Base-by-base conservation (phyloP, 305 asterid species). In the Fraxinus velutina region DNA sequence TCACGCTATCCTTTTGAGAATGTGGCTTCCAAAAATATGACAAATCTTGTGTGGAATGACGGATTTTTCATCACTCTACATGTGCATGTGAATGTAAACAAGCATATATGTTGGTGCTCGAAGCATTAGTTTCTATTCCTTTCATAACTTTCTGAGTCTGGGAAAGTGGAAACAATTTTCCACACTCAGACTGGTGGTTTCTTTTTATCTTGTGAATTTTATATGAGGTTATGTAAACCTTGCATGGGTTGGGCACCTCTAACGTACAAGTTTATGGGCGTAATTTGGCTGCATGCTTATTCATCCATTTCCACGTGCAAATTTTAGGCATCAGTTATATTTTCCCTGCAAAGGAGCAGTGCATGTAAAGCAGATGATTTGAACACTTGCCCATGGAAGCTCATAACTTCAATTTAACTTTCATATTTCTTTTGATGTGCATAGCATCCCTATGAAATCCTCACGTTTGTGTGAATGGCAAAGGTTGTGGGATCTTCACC, bases 11-110 rank as follows among this genome's bases (percentile, higher is more conserved):
- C 73, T 75, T 52, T 73, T 36, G 64, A 52, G 71, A 27, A 44
- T 81, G 64, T 83, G 78, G 78, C 36, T 82, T 76, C 60, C 57
- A 75, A 81, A 70, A 80, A n/a, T 81, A 15, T 37, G 34, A 5
- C 22, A 52, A 73, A 57, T 55, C 77, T 86, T 27, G 29, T 70
- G 79, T 78, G 83, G 60, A 52, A 66, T 55, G 73, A 30, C 68
- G 33, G 37, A 55, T 55, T n/a, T 19, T 55, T 17, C 66, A 17
- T 55, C 27, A 17, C 24, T 55, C 66, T 17, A 55, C 27, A 0
- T 52, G 10, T 17, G 66, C 2, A 2, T 17, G 66, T 55, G 66
- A 19, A 29, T 62, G 44, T 64, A 37, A 77, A 72, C 22, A 37
- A 77, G 55, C 33, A 21, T 42, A 17, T 27, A 47, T 21, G 27